Base-by-base conservation (phyloP, 1,284 basidiomycete species). In the Leccinum pallidistipes region DNA sequence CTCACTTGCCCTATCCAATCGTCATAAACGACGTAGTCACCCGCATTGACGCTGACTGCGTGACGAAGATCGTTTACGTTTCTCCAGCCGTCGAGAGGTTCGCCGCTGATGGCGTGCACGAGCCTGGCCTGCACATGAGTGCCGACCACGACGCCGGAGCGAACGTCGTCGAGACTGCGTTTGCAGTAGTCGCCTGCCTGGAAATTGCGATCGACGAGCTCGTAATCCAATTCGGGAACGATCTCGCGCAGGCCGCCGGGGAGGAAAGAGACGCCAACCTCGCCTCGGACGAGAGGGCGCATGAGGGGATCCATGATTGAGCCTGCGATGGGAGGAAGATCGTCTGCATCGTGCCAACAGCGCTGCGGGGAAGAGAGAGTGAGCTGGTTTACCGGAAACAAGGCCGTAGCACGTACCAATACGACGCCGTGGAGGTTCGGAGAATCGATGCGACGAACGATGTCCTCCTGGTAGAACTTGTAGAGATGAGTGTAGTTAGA, bases 1-100 rank as follows among this genome's bases (percentile, higher is more conserved):
- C 83, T 71, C 71, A 90, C 90, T 83, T 95, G 91, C 57, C 95
- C 95, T 68, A 97, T 80, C 95, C 95, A 98, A 71, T 95, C 86
- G 64, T 91, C 84, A 70, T 85, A 86, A 5, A 88, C 79, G 58
- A 96, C 91, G 77, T 89, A 92, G 74, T 96, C 93, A 6, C 92
- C 91, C 47, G 90, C 82, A 64, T 91, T 87, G 31, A 88, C 82
- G 29, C 87, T 83, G 29, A 78, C 75, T 27, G 82, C 80, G 40
- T 80, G 81, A 65, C 84, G 80, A n/a, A 95, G 72, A 58, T 91
- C 84, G 31, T 81, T 77, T 57, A 82, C 73, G 7, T 82, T 81
- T 65, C 85, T 84, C 88, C 89, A 93, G 5, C 82, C 86, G 1
- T 83, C 79, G 31, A 94, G 69, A 27, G 78, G 71, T 64, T 86